Evolutionary conservation across 176 grass and related monocot species (phyloP).

Genomic region (Aechmea fasciata): DNA sequence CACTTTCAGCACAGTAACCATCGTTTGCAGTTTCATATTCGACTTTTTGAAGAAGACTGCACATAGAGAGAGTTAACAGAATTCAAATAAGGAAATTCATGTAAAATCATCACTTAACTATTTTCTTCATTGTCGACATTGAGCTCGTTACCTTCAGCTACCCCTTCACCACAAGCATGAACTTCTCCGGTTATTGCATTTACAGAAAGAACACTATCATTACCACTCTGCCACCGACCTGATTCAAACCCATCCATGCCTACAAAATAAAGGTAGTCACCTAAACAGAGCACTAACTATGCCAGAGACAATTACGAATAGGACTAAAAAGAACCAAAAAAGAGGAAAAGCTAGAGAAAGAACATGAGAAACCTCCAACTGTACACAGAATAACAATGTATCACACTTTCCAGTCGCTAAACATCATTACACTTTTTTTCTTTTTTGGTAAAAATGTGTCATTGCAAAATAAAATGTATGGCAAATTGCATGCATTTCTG

Average conservation of each 20-base stretch:
- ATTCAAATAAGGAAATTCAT: slow-evolving; percentile 9
- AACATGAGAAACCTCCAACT: too few species aligned
- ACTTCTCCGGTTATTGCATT: slow-evolving; percentile 65
- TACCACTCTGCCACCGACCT: slow-evolving; percentile 76
- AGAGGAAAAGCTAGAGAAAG: too few species aligned
- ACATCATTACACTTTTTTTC: too few species aligned
- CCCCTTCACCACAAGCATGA: slow-evolving; percentile 54
- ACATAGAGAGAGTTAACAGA: slow-evolving; percentile 9
- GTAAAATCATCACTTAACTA: slow-evolving; percentile 8
- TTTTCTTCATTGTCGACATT: not conserved
- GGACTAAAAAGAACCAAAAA: too few species aligned
- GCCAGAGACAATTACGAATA: not conserved
- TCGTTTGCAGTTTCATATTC: slow-evolving; percentile 63
- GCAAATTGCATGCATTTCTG: too few species aligned
- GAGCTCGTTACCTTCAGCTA: slow-evolving; percentile 47
- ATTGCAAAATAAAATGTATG: not conserved
- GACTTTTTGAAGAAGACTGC: slow-evolving; percentile 64
- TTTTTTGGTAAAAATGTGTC: not conserved
- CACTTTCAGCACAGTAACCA: slow-evolving; percentile 51
- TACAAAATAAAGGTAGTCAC: slow-evolving; percentile 6
- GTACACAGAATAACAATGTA: too few species aligned
- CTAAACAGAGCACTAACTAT: not conserved
- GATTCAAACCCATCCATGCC: slow-evolving; percentile 33
- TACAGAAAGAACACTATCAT: slow-evolving; percentile 58
- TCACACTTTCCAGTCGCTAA: too few species aligned